Percentiles rank a stretch among this genome's conserved stretches.
Evolutionary conservation across 768 basidiomycete species (phyloP).

Genomic region (Russula emetica): DNA sequence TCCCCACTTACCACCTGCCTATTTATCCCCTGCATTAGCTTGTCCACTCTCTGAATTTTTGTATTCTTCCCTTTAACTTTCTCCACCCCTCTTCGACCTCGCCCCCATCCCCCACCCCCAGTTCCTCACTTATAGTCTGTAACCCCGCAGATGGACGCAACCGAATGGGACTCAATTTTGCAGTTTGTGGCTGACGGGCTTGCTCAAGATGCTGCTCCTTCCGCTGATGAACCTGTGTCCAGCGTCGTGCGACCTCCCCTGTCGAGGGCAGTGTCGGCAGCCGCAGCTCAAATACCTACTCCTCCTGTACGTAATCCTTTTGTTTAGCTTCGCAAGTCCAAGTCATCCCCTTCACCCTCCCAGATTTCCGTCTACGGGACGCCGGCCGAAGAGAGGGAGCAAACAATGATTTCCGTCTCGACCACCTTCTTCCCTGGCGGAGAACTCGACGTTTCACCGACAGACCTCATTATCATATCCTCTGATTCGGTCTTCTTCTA

Average conservation of each 20-base stretch:
- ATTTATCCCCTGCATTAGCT: constrained; percentile 3
- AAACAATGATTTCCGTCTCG: constrained; percentile 66
- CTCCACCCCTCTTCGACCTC: not conserved
- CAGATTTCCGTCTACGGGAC: constrained; percentile 37
- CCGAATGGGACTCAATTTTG: constrained; percentile 60
- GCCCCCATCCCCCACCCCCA: not conserved
- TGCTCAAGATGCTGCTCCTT: constrained; percentile 27
- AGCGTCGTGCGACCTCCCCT: constrained; percentile 27
- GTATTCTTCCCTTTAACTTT: not conserved
- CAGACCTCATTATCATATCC: constrained; percentile 64
- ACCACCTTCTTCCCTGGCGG: constrained; percentile 78
- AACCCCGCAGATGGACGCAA: constrained; percentile 38
- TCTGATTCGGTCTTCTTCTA: constrained; percentile 83
- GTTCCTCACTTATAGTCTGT: not conserved
- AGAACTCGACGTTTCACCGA: constrained; percentile 47
- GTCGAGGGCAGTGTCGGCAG: constrained; percentile 16
- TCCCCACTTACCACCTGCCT: not conserved
- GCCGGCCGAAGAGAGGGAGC: constrained; percentile 37
- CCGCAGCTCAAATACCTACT: constrained; percentile 41
- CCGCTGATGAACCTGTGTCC: constrained; percentile 39
- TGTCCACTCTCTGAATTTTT: not conserved
- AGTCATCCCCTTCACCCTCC: constrained; percentile 5
- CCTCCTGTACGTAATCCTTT: constrained; percentile 49
- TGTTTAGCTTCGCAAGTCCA: constrained; percentile 17
- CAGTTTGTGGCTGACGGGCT: constrained; percentile 54